Percentiles rank a stretch among this genome's conserved stretches.
Conservation (phyloP, 208 protist genomes). For the Phytomonas francai region DNA sequence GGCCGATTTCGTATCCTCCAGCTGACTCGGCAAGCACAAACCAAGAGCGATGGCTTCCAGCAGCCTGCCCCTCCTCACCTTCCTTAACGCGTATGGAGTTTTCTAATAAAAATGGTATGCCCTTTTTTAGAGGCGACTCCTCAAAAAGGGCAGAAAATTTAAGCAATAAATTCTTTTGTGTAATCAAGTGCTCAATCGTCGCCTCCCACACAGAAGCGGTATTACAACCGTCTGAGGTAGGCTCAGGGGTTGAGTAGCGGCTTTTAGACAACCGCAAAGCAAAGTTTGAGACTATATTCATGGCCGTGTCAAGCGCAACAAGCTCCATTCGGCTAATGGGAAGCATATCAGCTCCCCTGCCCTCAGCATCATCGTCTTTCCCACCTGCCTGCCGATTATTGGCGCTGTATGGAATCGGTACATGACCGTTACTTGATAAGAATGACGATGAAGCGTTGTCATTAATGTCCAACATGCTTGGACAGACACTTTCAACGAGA, state of each 20-base stretch:
- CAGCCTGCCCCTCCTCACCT: slow-evolving; percentile 6
- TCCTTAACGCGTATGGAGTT: slow-evolving; percentile 29
- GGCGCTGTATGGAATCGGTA: not conserved
- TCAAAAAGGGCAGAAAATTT: slow-evolving; percentile 62
- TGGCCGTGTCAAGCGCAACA: slow-evolving; percentile 21
- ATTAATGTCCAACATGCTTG: not conserved
- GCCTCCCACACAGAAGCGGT: not conserved
- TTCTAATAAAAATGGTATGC: slow-evolving; percentile 69
- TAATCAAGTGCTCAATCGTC: slow-evolving; percentile 13
- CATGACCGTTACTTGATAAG: not conserved
- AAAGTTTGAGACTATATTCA: slow-evolving; percentile 25
- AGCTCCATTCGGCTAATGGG: slow-evolving; percentile 14
- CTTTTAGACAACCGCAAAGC: slow-evolving; percentile 8
- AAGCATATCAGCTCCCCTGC: not conserved
- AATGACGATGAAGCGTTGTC: not conserved
- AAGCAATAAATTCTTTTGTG: slow-evolving; percentile 50
- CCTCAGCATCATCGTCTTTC: not conserved
- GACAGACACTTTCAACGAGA: slow-evolving; percentile 24
- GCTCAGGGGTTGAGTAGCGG: not conserved
- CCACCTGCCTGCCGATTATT: not conserved
- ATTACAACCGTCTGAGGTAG: not conserved
- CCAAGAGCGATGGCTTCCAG: slow-evolving; percentile 18
- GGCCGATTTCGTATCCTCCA: slow-evolving; percentile 69
- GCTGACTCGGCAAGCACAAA: slow-evolving; percentile 60
- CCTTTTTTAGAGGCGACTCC: slow-evolving; percentile 59